Evolutionary conservation across 805 yeast genomes (phyloP).

Genomic region (Candida dajiaensis): DNA sequence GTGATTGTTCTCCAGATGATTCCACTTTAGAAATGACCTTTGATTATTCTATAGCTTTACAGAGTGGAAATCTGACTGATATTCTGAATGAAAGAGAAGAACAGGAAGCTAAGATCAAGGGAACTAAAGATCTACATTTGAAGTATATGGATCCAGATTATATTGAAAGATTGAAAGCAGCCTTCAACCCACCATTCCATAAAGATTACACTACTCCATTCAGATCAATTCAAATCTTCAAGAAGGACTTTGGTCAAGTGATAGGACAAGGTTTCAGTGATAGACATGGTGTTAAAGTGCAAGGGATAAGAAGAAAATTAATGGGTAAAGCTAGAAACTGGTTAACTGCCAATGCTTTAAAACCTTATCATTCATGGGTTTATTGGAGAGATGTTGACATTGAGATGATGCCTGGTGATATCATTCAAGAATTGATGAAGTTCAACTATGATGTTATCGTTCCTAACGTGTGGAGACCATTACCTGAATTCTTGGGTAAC

Average conservation of each 20-base stretch:
- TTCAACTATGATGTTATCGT: constrained; percentile 64
- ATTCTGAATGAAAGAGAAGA: constrained; percentile 39
- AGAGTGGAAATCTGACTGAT: constrained; percentile 57
- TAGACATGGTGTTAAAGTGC: constrained; percentile 79
- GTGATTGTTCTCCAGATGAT: constrained; percentile 70
- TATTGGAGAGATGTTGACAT: constrained; percentile 89
- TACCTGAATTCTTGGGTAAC: constrained; percentile 83
- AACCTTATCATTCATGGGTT: constrained; percentile 86
- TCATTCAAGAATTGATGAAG: constrained; percentile 69
- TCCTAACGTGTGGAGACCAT: constrained; percentile 95
- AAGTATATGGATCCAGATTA: constrained; percentile 66
- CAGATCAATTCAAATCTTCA: constrained; percentile 72
- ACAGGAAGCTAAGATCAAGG: constrained; percentile 33
- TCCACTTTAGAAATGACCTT: constrained; percentile 58
- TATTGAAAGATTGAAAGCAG: constrained; percentile 46
- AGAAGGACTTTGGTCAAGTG: constrained; percentile 77
- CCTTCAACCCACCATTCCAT: constrained; percentile 66
- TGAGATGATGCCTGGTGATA: constrained; percentile 74
- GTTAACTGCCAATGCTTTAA: constrained; percentile 66
- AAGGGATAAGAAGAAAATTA: constrained; percentile 74
- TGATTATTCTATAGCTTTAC: constrained; percentile 61
- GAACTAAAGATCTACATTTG: constrained; percentile 58
- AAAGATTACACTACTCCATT: constrained; percentile 59
- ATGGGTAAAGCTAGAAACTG: constrained; percentile 89
- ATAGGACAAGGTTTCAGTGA: constrained; percentile 84